A percentile compares a stretch with the other conserved stretches of the same genome.
Conservation (phyloP, 805 yeast species). For the Saturnispora hagleri region DNA sequence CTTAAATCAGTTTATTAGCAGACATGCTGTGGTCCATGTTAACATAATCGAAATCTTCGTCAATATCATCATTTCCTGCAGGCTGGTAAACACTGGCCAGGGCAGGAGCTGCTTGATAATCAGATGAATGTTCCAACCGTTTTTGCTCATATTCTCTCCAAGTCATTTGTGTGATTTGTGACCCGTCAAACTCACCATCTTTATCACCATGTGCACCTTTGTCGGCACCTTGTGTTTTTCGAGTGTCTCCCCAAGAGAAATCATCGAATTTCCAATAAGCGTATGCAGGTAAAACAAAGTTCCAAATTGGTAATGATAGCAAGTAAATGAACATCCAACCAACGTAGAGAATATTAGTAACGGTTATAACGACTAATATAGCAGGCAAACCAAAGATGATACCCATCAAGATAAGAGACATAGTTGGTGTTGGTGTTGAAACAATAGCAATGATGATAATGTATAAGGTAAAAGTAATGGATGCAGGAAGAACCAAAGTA, state of each 20-base stretch:
- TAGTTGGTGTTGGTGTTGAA: constrained; percentile 62
- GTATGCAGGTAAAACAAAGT: constrained; percentile 75
- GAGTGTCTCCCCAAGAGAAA: constrained; percentile 93
- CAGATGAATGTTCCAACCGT: constrained; percentile 21
- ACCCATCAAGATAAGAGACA: constrained; percentile 69
- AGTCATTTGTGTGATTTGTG: constrained; percentile 79
- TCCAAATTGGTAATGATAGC: constrained; percentile 87
- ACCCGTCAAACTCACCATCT: constrained; percentile 86
- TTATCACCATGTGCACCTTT: constrained; percentile 58
- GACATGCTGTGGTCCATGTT: constrained; percentile 10
- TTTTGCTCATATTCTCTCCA: constrained; percentile 93
- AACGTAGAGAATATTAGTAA: constrained; percentile 61
- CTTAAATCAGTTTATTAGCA: not conserved
- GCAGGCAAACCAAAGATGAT: constrained; percentile 84
- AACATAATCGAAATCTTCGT: constrained; percentile 10
- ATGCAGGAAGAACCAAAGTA: constrained; percentile 82
- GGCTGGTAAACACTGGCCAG: constrained; percentile 23
- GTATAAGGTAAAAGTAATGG: constrained; percentile 74
- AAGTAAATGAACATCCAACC: constrained; percentile 74
- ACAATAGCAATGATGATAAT: constrained; percentile 65
- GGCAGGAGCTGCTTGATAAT: constrained; percentile 9
- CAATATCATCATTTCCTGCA: constrained; percentile 11
- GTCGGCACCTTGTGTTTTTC: constrained; percentile 66
- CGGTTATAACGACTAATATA: constrained; percentile 67
- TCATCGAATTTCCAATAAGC: constrained; percentile 95